These are phyloP conservation scores for Penicillium sp. DNA, from an alignment of 2,329 filamentous ascomycete species.

Conservation along the genomic window DNA sequence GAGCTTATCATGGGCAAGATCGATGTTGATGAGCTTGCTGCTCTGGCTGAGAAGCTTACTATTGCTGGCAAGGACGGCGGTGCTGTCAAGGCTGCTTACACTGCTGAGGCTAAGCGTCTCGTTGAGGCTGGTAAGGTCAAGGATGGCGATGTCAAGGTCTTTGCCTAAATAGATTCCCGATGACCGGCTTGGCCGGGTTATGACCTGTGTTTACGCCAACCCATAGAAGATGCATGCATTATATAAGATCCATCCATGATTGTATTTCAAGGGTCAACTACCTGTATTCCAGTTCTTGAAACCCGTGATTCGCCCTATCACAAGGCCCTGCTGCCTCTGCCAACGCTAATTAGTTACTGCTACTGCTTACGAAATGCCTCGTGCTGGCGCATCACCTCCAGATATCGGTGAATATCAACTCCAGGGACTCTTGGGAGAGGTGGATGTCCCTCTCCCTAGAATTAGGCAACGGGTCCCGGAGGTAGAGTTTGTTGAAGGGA, in stretches of 20 bases:
- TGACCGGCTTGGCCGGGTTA: conserved; percentile 4
- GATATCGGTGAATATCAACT: too few relatives aligned
- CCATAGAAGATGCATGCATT: conserved; percentile 12
- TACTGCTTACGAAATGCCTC: too few relatives aligned
- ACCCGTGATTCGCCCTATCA: too few relatives aligned
- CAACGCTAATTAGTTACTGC: too few relatives aligned
- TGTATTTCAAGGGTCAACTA: not conserved
- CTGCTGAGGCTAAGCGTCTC: conserved; percentile 70
- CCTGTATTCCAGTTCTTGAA: too few relatives aligned
- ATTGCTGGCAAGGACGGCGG: conserved; percentile 69
- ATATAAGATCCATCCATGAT: not conserved
- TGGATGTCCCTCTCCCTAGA: too few relatives aligned
- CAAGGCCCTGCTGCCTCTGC: too few relatives aligned
- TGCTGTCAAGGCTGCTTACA: conserved; percentile 82
- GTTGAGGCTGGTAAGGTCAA: conserved; percentile 79
- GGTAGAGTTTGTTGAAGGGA: too few relatives aligned
- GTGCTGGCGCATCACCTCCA: too few relatives aligned
- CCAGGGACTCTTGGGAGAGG: too few relatives aligned
- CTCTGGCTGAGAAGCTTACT: conserved; percentile 73
- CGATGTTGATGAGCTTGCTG: conserved; percentile 83
- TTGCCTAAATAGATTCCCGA: conserved; percentile 25
- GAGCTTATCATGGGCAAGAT: conserved; percentile 84
- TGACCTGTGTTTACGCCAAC: conserved; percentile 8
- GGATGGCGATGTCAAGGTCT: conserved; percentile 69
- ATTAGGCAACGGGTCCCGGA: too few relatives aligned